These are phyloP conservation scores for Ceratocystis cubensis DNA, from an alignment of 2,329 filamentous ascomycete species.

Conservation along the genomic window DNA sequence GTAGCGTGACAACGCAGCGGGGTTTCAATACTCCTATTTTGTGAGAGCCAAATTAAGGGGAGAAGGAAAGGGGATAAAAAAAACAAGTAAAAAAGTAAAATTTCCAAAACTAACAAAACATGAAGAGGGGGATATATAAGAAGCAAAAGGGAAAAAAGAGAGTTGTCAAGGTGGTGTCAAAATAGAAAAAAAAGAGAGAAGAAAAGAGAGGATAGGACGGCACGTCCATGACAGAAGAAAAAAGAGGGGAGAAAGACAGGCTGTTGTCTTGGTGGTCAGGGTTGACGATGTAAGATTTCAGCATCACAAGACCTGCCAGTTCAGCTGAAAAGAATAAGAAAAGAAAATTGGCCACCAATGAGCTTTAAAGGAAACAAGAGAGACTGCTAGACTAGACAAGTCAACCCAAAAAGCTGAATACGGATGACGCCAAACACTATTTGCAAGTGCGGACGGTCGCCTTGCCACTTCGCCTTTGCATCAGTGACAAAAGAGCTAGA, in stretches of 20 bases:
- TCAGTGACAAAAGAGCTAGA: background rate
- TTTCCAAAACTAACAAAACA: background rate
- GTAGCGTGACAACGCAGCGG: background rate
- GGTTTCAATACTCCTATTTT: background rate
- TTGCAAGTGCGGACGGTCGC: background rate
- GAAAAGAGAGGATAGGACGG: background rate
- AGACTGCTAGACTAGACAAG: background rate
- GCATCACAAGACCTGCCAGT: conserved; percentile 1
- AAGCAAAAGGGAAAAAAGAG: conserved; percentile 8
- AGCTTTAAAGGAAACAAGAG: conserved; percentile 3
- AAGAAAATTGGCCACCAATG: background rate
- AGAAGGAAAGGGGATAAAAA: background rate
- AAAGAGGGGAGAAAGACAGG: background rate
- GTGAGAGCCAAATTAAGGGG: conserved; percentile 4
- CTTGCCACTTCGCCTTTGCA: background rate
- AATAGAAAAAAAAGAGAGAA: conserved; percentile 13
- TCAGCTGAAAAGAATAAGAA: background rate
- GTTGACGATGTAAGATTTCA: background rate
- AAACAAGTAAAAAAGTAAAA: background rate
- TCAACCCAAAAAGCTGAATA: background rate
- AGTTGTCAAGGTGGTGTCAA: background rate
- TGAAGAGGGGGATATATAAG: conserved; percentile 13
- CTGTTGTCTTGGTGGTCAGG: background rate
- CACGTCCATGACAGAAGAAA: conserved; percentile 1
- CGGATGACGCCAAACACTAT: background rate